phyloP scores from a whole-genome alignment of 768 basidiomycete genomes.

The Leccinum broughii region DNA sequence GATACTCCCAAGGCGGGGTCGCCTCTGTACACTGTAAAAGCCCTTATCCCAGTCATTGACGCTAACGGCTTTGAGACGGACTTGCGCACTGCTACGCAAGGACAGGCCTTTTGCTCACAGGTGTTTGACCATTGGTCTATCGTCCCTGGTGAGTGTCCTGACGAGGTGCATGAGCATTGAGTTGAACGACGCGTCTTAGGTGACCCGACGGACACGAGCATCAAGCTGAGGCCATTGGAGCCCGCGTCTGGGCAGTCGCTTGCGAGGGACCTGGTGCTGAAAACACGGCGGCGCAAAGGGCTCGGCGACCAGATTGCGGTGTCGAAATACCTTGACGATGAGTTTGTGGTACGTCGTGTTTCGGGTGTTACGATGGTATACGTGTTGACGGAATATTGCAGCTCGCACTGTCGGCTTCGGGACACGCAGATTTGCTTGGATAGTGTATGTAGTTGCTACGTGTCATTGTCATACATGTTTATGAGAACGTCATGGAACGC shows the following conservation, averaged over 20 bases:
- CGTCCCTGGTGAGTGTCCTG: slow-evolving; percentile 74
- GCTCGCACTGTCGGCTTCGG: slow-evolving; percentile 92
- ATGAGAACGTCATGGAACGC: slow-evolving; percentile 6
- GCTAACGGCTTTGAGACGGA: slow-evolving; percentile 99
- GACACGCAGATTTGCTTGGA: slow-evolving; percentile 91
- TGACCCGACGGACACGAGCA: slow-evolving; percentile 96
- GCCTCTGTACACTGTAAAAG: slow-evolving; percentile 97
- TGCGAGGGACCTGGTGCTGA: slow-evolving; percentile 92
- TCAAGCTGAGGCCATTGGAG: slow-evolving; percentile 94
- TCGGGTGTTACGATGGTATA: background rate
- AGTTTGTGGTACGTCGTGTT: slow-evolving; percentile 75
- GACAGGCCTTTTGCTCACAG: slow-evolving; percentile 98
- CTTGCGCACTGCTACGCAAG: slow-evolving; percentile 94
- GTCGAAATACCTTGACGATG: slow-evolving; percentile 95
- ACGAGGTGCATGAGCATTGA: background rate
- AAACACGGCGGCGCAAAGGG: slow-evolving; percentile 95
- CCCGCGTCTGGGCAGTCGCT: slow-evolving; percentile 96
- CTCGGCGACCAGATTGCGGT: slow-evolving; percentile 97
- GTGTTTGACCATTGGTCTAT: slow-evolving; percentile 99
- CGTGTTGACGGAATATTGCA: slow-evolving; percentile 33
- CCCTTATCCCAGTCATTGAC: slow-evolving; percentile 96
- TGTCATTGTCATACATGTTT: background rate
- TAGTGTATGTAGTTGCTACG: slow-evolving; percentile 33
- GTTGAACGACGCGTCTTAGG: slow-evolving; percentile 44
- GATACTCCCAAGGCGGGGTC: slow-evolving; percentile 98